Base-by-base conservation (phyloP, 2,329 filamentous ascomycete genomes). In the Venturia carpophila region DNA sequence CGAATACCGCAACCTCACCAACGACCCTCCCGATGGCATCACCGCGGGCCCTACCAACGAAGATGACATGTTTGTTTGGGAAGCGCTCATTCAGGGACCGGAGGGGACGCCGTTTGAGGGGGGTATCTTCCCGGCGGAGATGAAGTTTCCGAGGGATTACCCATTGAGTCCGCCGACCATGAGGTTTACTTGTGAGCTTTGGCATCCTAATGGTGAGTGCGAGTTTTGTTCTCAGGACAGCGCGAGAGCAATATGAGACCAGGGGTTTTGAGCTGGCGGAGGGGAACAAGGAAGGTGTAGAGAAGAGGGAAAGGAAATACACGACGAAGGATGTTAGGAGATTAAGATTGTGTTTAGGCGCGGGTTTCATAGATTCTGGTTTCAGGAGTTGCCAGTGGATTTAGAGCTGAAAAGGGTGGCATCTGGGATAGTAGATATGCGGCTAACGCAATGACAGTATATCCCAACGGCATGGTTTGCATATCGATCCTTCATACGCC, bases 401-500 rank as follows among this genome's bases (percentile, higher is more conserved):
- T 15, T 2, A 41, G 9, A 41, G 39, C 39, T 41, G 39, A 41
- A 15, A 15, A 41, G 9, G 15, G 39, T 15, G 21, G 47, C 21
- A 52, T 27, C 24, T 5, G 15, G 37, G 19, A 67, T 69, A 63
- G 68, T 30, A 27, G 13, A 21, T 2, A 52, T 17, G 24, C 13
- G 10, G 21, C 52, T 58, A 37, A 58, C 5, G 9, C 13, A 3
- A 34, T 11, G 15, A 47, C 56, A 96, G 92, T 97, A 63, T 97
- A 97, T 75, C 84, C 89, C 19, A 93, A 89, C 74, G 93, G 93
- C 68, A 84, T 93, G 21, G 94, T 97, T 71, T 97, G 93, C 80
- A 97, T 97, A 73, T 96, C 91, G n/a, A 97, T 97, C 79, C 87
- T 97, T 1, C 93, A 97, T 77, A 89, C 93, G 3, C 93, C 93